A percentile compares a stretch with the other conserved stretches of the same genome.
Conservation (phyloP, 2,329 filamentous ascomycete genomes). For the Pseudocercospora fijiensis region DNA sequence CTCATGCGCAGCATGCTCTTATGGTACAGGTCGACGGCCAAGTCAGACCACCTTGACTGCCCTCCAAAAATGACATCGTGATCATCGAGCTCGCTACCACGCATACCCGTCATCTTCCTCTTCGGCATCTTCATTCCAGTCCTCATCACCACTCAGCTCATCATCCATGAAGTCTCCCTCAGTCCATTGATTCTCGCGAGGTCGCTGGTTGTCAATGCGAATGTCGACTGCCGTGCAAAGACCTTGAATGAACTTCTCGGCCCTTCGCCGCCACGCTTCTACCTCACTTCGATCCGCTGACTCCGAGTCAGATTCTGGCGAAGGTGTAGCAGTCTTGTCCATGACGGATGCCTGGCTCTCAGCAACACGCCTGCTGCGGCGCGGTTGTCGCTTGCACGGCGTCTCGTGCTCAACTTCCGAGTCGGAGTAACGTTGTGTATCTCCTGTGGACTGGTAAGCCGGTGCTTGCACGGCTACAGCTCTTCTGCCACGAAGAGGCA, state of each 20-base stretch:
- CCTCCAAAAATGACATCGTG: not conserved
- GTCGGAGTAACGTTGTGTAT: conserved; percentile 30
- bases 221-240: conserved; percentile 70
- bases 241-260: conserved; percentile 58
- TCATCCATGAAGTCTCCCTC: conserved; percentile 71
- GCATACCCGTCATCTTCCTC: conserved; percentile 45
- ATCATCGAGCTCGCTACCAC: conserved; percentile 36
- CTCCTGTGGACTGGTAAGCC: conserved; percentile 28
- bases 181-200: conserved; percentile 64
- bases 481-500: conserved; percentile 19
- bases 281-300: conserved; percentile 39
- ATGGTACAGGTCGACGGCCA: not conserved
- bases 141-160: conserved; percentile 58
- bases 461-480: conserved; percentile 32
- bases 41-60: not conserved
- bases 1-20: not conserved
- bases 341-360: conserved; percentile 24
- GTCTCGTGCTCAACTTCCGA: conserved; percentile 18
- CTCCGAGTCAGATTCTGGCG: conserved; percentile 32
- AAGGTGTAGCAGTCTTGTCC: conserved; percentile 26
- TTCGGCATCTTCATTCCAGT: conserved; percentile 58
- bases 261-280: conserved; percentile 35
- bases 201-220: conserved; percentile 73
- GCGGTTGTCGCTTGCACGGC: conserved; percentile 20
- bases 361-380: conserved; percentile 36